Evolutionary conservation across 805 yeast genomes (phyloP).

Genomic region (Saturnispora saitoi): DNA sequence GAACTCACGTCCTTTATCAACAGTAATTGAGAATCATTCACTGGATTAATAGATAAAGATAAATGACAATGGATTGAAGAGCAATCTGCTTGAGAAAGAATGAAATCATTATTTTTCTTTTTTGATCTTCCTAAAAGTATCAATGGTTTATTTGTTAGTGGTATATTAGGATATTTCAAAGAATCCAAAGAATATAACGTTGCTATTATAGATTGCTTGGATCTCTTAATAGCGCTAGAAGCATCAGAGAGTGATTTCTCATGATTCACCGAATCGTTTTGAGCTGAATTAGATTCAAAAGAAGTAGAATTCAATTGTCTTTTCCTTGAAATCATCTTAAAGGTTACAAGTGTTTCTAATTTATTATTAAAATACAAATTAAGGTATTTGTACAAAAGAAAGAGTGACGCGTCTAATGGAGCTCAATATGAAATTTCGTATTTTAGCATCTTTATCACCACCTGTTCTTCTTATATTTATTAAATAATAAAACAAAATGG

Average conservation of each 20-base stretch:
- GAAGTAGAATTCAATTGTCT: background rate
- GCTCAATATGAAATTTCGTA: background rate
- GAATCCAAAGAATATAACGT: conserved; percentile 10
- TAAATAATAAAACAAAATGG: conserved; percentile 38
- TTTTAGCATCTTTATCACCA: background rate
- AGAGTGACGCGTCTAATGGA: conserved; percentile 1
- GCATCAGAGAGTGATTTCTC: background rate
- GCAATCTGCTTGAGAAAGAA: conserved; percentile 39
- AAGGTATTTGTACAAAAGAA: background rate
- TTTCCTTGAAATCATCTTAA: conserved; percentile 2
- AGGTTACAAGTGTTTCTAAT: background rate
- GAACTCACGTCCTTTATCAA: conserved; percentile 49
- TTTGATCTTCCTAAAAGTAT: conserved; percentile 22
- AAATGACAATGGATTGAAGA: conserved; percentile 59
- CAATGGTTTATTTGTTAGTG: background rate
- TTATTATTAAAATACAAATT: background rate
- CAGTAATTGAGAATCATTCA: conserved; percentile 31
- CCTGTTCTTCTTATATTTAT: background rate
- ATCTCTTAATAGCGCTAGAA: background rate
- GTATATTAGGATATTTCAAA: conserved; percentile 3
- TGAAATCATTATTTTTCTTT: conserved; percentile 41
- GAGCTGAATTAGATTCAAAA: background rate
- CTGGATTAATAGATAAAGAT: conserved; percentile 30
- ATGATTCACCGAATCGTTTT: background rate
- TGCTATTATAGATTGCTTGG: conserved; percentile 2